A percentile compares a stretch with the other conserved stretches of the same genome.
These are phyloP conservation scores for Saccharomycopsis sp. DNA, from an alignment of 805 yeast species.

Conservation along the genomic window DNA sequence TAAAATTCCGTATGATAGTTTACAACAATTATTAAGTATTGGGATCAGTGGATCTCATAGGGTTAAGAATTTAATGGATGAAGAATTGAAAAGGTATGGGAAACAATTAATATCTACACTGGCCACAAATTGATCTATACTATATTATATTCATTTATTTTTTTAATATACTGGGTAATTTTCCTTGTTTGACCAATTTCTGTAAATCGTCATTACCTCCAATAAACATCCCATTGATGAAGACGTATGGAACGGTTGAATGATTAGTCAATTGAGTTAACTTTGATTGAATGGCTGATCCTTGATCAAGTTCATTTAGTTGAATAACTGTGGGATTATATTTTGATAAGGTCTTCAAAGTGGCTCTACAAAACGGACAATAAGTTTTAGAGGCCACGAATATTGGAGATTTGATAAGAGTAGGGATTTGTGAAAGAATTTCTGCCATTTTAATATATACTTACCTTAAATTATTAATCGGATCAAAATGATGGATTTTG, in stretches of 20 bases:
- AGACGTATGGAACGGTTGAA: conserved; percentile 87
- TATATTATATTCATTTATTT: too few species aligned
- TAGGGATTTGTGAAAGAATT: conserved; percentile 5
- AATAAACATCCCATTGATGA: conserved; percentile 82
- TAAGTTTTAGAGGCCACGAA: conserved; percentile 76
- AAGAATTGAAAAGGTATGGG: conserved; percentile 70
- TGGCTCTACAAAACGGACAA: conserved; percentile 54
- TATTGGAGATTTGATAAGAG: conserved; percentile 55
- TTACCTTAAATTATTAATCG: background rate
- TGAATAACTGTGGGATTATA: conserved; percentile 27
- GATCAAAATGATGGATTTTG: background rate
- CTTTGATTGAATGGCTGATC: conserved; percentile 73
- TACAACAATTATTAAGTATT: conserved; percentile 66
- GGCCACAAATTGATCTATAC: background rate
- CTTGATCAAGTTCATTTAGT: conserved; percentile 46
- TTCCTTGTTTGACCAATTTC: conserved; percentile 49
- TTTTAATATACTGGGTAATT: conserved; percentile 29
- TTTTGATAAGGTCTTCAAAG: conserved; percentile 30
- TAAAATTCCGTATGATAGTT: conserved; percentile 69
- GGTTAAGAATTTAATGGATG: conserved; percentile 77
- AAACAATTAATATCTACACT: conserved; percentile 33
- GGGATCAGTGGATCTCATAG: conserved; percentile 84
- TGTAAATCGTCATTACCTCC: conserved; percentile 94
- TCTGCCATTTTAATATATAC: too few species aligned
- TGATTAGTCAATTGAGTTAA: conserved; percentile 73